A percentile compares a stretch with the other conserved stretches of the same genome.
phyloP scores from a whole-genome alignment of 2,329 filamentous ascomycete genomes.

The Penicillium brevicompactum region DNA sequence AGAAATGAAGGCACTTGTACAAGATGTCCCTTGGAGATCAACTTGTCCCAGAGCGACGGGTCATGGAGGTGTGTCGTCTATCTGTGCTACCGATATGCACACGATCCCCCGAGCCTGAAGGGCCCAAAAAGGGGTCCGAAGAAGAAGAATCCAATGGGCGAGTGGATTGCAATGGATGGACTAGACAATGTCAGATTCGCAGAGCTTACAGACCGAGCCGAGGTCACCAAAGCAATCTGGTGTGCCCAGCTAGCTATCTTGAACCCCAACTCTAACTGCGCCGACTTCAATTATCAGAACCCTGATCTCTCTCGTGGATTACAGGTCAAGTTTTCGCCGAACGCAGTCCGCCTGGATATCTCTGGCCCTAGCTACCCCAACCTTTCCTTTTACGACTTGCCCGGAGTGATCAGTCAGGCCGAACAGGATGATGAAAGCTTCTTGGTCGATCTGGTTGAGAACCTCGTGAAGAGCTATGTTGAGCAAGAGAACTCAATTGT shows the following conservation, averaged over 20 bases:
- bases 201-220: slow-evolving; percentile 59
- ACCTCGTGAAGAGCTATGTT: slow-evolving; percentile 72
- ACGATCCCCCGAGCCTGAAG: slow-evolving; percentile 21
- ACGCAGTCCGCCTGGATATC: slow-evolving; percentile 76
- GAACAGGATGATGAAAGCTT: slow-evolving; percentile 66
- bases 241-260: slow-evolving; percentile 78
- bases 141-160: slow-evolving; percentile 59
- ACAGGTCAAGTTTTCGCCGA: slow-evolving; percentile 75
- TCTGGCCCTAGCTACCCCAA: slow-evolving; percentile 70
- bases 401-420: slow-evolving; percentile 75
- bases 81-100: slow-evolving; percentile 63
- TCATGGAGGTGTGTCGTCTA: slow-evolving; percentile 69
- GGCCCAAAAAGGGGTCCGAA: slow-evolving; percentile 48
- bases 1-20: slow-evolving; percentile 75
- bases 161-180: slow-evolving; percentile 59
- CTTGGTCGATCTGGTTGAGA: slow-evolving; percentile 70
- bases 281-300: slow-evolving; percentile 56
- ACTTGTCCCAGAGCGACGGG: slow-evolving; percentile 58
- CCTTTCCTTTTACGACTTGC: slow-evolving; percentile 81
- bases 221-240: slow-evolving; percentile 68
- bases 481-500: slow-evolving; percentile 70
- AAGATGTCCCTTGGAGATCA: slow-evolving; percentile 77
- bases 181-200: slow-evolving; percentile 61
- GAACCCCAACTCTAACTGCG: slow-evolving; percentile 61
- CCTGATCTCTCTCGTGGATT: slow-evolving; percentile 25